Percentiles rank a stretch among this genome's conserved stretches.
Evolutionary conservation across 1,284 basidiomycete genomes (phyloP).

Genomic region (Irpex sp.): DNA sequence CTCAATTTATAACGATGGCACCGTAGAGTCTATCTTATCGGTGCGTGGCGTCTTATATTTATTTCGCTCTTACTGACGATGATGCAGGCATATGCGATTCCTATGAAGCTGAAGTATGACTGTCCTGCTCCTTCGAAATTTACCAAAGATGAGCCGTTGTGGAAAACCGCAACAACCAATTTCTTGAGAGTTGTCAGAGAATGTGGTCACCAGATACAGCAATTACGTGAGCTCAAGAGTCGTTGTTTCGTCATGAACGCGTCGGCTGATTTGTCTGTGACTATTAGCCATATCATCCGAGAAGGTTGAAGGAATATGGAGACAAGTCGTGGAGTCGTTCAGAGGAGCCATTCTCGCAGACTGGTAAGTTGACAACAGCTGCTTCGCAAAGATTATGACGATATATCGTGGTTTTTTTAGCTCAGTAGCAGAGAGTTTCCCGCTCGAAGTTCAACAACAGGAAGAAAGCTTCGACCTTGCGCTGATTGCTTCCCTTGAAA

Average conservation of each 20-base stretch:
- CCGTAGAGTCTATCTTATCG: constrained; percentile 78
- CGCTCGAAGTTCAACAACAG: constrained; percentile 62
- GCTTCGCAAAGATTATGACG: background rate
- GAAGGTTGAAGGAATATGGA: constrained; percentile 78
- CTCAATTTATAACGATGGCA: constrained; percentile 77
- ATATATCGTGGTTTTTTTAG: constrained; percentile 27
- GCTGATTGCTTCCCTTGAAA: constrained; percentile 76
- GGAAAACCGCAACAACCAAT: constrained; percentile 84
- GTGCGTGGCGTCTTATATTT: constrained; percentile 40
- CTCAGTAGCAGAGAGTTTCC: constrained; percentile 48
- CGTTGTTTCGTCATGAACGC: constrained; percentile 4
- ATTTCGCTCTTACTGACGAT: constrained; percentile 4
- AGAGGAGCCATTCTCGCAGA: constrained; percentile 81
- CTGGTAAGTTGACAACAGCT: constrained; percentile 47
- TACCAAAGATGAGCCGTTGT: constrained; percentile 86
- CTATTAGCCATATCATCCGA: constrained; percentile 52
- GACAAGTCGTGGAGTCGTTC: constrained; percentile 82
- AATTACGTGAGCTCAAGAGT: constrained; percentile 41
- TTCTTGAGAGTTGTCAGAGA: constrained; percentile 71
- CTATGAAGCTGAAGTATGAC: constrained; percentile 92
- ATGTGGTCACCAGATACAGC: constrained; percentile 47
- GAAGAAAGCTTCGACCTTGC: constrained; percentile 90
- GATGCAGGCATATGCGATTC: constrained; percentile 82
- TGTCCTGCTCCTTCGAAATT: constrained; percentile 82
- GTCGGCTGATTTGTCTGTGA: background rate